phyloP scores from a whole-genome alignment of 805 yeast genomes.

The Candida insectorum region DNA sequence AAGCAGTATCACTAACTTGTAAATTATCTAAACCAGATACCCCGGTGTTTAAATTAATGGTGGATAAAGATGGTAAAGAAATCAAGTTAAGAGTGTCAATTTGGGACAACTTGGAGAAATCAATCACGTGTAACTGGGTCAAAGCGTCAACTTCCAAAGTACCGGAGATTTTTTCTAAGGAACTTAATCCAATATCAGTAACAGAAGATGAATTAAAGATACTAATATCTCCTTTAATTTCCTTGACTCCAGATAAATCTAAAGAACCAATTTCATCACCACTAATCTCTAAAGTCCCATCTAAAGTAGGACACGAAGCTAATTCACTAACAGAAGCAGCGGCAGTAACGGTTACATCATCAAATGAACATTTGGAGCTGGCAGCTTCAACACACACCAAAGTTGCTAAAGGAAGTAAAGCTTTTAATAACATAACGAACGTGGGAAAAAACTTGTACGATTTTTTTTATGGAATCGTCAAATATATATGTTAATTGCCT shows the following conservation, averaged over 20 bases:
- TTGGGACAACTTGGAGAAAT: slow-evolving; percentile 28
- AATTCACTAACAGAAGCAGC: slow-evolving; percentile 31
- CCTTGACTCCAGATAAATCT: slow-evolving; percentile 27
- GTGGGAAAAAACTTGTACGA: too few relatives aligned
- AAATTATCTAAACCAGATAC: slow-evolving; percentile 30
- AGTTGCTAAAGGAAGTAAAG: slow-evolving; percentile 8
- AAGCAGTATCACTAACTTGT: slow-evolving; percentile 41
- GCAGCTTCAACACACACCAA: slow-evolving; percentile 5
- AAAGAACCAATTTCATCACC: slow-evolving; percentile 29
- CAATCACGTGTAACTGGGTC: slow-evolving; percentile 37
- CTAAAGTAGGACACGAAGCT: slow-evolving; percentile 40
- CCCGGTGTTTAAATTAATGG: slow-evolving; percentile 34
- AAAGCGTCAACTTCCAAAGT: slow-evolving; percentile 32
- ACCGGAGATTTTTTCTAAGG: slow-evolving; percentile 32
- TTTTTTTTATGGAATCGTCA: too few relatives aligned
- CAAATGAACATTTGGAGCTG: slow-evolving; percentile 29
- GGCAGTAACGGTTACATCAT: slow-evolving; percentile 35
- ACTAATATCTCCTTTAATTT: slow-evolving; percentile 27
- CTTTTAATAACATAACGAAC: slow-evolving; percentile 9
- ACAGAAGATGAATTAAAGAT: slow-evolving; percentile 39
- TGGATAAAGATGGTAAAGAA: slow-evolving; percentile 40
- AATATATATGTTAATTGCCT: too few relatives aligned
- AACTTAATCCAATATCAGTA: slow-evolving; percentile 27
- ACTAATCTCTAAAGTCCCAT: slow-evolving; percentile 35
- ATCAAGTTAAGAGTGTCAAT: slow-evolving; percentile 31